Conservation (phyloP, 108 stramenopile genomes). For the Cyclotella atomus region DNA sequence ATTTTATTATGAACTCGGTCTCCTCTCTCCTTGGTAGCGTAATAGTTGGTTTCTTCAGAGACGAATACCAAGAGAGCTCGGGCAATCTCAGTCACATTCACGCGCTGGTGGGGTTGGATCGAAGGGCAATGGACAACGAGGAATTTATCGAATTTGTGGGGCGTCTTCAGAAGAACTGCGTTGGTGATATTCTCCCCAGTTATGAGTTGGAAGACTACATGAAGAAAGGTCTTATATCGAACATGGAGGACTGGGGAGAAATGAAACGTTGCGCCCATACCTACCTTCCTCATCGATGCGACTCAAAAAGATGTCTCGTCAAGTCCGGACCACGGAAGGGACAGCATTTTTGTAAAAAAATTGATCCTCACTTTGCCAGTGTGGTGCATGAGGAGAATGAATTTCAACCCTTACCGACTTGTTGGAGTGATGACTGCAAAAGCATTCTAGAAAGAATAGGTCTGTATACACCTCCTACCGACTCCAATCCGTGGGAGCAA, state of each 20-base stretch:
- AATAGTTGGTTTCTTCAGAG: slow-evolving; percentile 8
- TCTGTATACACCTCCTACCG: background rate
- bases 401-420: background rate
- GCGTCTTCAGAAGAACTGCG: slow-evolving; percentile 9
- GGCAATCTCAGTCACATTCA: slow-evolving; percentile 33
- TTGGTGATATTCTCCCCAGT: background rate
- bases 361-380: background rate
- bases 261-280: background rate
- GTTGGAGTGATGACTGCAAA: background rate
- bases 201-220: slow-evolving; percentile 7
- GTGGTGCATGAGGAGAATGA: background rate
- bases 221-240: background rate
- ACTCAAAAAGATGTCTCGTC: slow-evolving; percentile 1
- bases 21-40: background rate
- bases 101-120: slow-evolving; percentile 3
- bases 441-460: background rate
- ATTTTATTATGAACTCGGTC: background rate
- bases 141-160: slow-evolving; percentile 7
- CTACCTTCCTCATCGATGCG: background rate
- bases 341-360: background rate
- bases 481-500: background rate
- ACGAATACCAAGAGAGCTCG: slow-evolving; percentile 22
- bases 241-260: slow-evolving; percentile 5
- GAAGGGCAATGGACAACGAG: slow-evolving; percentile 3
- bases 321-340: background rate